Evolutionary conservation across 169 alveolate genomes (phyloP), one percentile per base, ranked within the genome.

Genomic region (Plasmodium cynomolgi): DNA sequence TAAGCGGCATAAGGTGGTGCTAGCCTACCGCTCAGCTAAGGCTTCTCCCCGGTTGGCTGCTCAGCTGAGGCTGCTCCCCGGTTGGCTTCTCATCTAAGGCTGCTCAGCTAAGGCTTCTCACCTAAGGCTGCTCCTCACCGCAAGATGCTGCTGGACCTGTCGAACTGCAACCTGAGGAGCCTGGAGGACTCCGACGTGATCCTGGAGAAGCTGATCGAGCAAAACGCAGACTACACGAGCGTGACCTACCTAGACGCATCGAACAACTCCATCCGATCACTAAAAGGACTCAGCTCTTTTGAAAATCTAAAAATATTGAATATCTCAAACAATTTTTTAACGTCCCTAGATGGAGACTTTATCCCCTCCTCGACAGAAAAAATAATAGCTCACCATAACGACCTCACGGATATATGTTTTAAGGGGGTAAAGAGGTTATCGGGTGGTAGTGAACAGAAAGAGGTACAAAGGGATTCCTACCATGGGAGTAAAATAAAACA

Each of bases 161-260:
- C 93, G 15, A 86, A 79, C 17, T 75, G 86, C 81, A 75, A 86
- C 20, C 47, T 86, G 50, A 31, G 44, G 68, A 86, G 93, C 62
- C 68, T 86, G 72, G 93, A 86, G 33, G 93, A 86, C 34, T 56
- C 79, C 17, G 93, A 86, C 81, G 41, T 86, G 15, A 86, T 86
- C 31, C 72, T 86, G 41, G 93, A 86, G 68, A 86, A 86, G 37
- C 17, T 86, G 34, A 86, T 86, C 15, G 93, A 86, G 31, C 39
- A 75, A 20, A 77, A 86, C 81, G 54, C 73, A 9, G 93, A 71
- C 39, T 86, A 86, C 44, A 75, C 93, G 31, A 86, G 93, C 47
- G 81, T 86, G 41, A 86, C 93, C 23, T 86, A 86, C 71, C 72
- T 86, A 54, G 83, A 86, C 71, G 93, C 81, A 29, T 86, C 93